phyloP scores from a whole-genome alignment of 495 filamentous ascomycete genomes.

The Aspergillus nanangensis region DNA sequence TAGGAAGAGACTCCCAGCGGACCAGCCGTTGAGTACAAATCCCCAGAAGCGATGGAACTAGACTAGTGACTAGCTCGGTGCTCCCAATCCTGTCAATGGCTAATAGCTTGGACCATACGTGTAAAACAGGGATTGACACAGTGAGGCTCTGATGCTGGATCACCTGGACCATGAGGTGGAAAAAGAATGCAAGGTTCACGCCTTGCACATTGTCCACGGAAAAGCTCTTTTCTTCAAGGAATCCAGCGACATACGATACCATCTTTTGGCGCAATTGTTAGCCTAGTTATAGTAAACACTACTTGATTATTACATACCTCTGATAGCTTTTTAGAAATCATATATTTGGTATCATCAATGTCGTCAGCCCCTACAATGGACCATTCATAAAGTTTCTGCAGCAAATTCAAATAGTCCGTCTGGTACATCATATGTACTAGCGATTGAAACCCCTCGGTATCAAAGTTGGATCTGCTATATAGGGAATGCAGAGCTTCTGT shows the following conservation, averaged over 20 bases:
- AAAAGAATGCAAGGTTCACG: constrained; percentile 68
- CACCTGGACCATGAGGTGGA: constrained; percentile 74
- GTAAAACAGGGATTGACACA: constrained; percentile 88
- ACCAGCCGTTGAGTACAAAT: constrained; percentile 72
- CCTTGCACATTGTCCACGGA: constrained; percentile 46
- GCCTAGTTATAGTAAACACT: neutral
- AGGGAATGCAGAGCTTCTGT: constrained; percentile 80
- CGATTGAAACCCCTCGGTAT: constrained; percentile 72
- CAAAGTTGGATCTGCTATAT: constrained; percentile 68
- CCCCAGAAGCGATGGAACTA: constrained; percentile 73
- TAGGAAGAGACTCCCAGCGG: constrained; percentile 79
- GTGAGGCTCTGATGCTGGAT: constrained; percentile 81
- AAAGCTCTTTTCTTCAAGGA: constrained; percentile 70
- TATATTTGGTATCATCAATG: constrained; percentile 86
- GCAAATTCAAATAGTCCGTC: constrained; percentile 62
- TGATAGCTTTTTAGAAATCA: constrained; percentile 86
- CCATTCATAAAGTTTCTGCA: constrained; percentile 76
- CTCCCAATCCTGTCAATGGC: constrained; percentile 59
- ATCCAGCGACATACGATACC: constrained; percentile 77
- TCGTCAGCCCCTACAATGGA: constrained; percentile 72
- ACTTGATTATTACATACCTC: constrained; percentile 53
- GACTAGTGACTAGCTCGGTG: constrained; percentile 59
- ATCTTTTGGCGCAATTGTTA: constrained; percentile 45
- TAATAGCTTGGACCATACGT: constrained; percentile 80
- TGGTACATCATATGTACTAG: constrained; percentile 77